Base-by-base conservation (phyloP, 306 rosid genomes). In the Rubus parviflorus region DNA sequence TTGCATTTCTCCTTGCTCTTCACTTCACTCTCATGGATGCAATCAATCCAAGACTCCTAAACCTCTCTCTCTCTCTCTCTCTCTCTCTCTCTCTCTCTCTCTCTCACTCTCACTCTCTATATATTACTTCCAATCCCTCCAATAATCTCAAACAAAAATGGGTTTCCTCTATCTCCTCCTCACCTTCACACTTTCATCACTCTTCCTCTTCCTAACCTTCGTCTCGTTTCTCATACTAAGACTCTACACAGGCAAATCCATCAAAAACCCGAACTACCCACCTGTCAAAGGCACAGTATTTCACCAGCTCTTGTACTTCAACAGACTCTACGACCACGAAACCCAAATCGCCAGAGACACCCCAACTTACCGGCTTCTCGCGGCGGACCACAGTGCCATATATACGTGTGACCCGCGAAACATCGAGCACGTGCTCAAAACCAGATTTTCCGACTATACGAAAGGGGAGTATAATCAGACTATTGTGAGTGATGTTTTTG, bases 221-320 rank as follows among this genome's bases (percentile, higher is more conserved):
- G 45, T 88, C 23, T 76, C 77, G 37, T 51, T 85, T 63, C 65
- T 90, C 71, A 68, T 75, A 17, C 23, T 85, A 12, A 56, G 45
- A 38, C 67, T 77, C 51, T 72, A 64, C 78, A 54, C 23, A 7
- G 91, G 94, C 72, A 90, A 90, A 68, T 90, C 94, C 78, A 74
- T 87, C 57, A 80, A 73, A 4, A 68, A 89, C 83, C 71, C 81
- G 10, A 58, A 80, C 17, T 89, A 84, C 72, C 80, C 97, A 3
- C 97, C 94, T 7, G 88, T 85, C 8, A 58, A 81, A 68, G 97
- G 96, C 75, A 89, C 91, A 2, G 52, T 86, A n/a, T 86, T 90
- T 20, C 41, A 74, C 83, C 87, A 77, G 68, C 60, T 87, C 42
- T 46, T 85, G 12, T 46, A 90, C 86, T 85, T 86, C 78, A 82